phyloP scores from a whole-genome alignment of 257 asterid species.

The Fraxinus pennsylvanica region DNA sequence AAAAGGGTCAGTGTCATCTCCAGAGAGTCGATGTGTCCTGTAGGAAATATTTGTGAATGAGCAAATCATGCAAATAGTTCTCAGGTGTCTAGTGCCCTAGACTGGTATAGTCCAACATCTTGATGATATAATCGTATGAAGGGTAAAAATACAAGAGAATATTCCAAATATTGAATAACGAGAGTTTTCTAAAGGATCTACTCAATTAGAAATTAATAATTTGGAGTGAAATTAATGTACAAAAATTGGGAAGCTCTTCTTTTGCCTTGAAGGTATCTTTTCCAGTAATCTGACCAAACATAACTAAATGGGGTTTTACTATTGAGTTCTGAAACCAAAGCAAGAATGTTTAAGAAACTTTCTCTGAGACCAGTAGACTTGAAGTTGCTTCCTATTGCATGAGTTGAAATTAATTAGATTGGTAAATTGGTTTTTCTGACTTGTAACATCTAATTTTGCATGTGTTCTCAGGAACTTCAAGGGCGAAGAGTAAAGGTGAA shows the following conservation, averaged over 20 bases:
- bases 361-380: not conserved
- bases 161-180: too few species aligned
- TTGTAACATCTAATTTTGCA: slow-evolving; percentile 1
- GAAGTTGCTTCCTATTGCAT: not conserved
- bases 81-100: not conserved
- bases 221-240: not conserved
- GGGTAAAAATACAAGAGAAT: not conserved
- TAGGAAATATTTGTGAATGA: not conserved
- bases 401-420: not conserved
- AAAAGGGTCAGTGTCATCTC: not conserved
- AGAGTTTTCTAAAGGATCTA: not conserved
- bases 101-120: not conserved
- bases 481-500: slow-evolving; percentile 58
- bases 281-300: not conserved
- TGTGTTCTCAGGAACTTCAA: slow-evolving; percentile 47
- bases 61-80: not conserved
- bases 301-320: not conserved
- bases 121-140: not conserved
- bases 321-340: not conserved
- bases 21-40: not conserved
- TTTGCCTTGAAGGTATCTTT: not conserved
- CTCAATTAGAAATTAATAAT: not conserved
- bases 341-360: not conserved
- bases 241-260: not conserved
- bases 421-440: not conserved